These are phyloP conservation scores for Amanita fuliginea DNA, from an alignment of 768 basidiomycete species.

Conservation along the genomic window DNA sequence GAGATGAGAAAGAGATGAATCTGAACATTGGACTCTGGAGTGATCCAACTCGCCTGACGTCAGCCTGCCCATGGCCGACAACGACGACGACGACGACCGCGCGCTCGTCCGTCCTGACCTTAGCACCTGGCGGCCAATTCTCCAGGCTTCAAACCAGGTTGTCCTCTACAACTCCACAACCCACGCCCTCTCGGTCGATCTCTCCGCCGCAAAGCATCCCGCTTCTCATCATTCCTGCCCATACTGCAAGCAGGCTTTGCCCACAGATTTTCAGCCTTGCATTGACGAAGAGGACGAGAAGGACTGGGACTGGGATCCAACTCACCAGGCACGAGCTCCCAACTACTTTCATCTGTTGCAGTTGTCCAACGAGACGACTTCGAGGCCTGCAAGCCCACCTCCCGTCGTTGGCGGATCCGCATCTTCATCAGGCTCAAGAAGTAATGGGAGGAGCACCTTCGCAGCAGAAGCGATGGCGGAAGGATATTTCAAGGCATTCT, in stretches of 20 bases:
- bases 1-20: no score
- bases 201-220: slow-evolving; percentile 15
- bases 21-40: no score
- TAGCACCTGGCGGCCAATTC: slow-evolving; percentile 65
- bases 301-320: slow-evolving; percentile 23
- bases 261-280: slow-evolving; percentile 26
- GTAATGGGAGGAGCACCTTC: slow-evolving; percentile 30
- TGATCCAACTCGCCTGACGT: background rate
- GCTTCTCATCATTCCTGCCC: slow-evolving; percentile 40
- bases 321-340: slow-evolving; percentile 43
- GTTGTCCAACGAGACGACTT: slow-evolving; percentile 55
- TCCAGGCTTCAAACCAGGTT: slow-evolving; percentile 77
- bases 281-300: slow-evolving; percentile 8
- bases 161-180: slow-evolving; percentile 82
- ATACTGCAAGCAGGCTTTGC: slow-evolving; percentile 59
- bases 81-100: background rate
- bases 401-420: slow-evolving; percentile 10
- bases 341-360: slow-evolving; percentile 78
- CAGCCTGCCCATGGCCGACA: background rate
- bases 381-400: slow-evolving; percentile 42
- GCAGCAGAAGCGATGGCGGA: slow-evolving; percentile 72
- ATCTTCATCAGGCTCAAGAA: slow-evolving; percentile 5
- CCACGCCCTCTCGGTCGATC: slow-evolving; percentile 65
- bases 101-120: slow-evolving; percentile 12
- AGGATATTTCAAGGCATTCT: slow-evolving; percentile 90